Evolutionary conservation across 2,329 filamentous ascomycete species (phyloP).

Genomic region (Hortaea werneckii): DNA sequence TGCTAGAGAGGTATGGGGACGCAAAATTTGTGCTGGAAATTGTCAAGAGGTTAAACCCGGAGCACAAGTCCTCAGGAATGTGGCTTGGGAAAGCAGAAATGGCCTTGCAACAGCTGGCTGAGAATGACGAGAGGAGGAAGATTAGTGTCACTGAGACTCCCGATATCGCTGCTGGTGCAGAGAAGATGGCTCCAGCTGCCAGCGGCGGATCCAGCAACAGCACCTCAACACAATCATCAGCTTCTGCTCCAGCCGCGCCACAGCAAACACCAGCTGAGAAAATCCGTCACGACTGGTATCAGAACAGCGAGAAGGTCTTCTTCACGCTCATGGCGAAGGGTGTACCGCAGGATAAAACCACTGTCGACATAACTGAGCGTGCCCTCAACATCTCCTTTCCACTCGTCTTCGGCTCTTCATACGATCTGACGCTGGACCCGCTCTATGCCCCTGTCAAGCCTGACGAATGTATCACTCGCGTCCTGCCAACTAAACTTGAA

Average conservation of each 20-base stretch:
- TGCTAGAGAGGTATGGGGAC: conserved; percentile 62
- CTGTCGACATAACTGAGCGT: conserved; percentile 38
- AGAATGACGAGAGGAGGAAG: conserved; percentile 38
- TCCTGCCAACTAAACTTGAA: conserved; percentile 73
- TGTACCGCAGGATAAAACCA: conserved; percentile 46
- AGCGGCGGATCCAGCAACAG: background rate
- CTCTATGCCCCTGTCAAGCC: conserved; percentile 58
- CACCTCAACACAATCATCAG: conserved; percentile 1
- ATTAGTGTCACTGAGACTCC: conserved; percentile 45
- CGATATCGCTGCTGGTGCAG: conserved; percentile 12
- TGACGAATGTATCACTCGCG: conserved; percentile 47
- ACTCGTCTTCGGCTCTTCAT: conserved; percentile 41
- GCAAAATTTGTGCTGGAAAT: conserved; percentile 59
- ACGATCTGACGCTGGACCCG: conserved; percentile 53
- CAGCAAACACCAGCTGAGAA: conserved; percentile 43
- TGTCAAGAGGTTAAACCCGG: conserved; percentile 43
- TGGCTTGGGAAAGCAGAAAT: conserved; percentile 48
- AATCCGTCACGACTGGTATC: conserved; percentile 61
- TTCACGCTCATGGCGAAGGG: conserved; percentile 58
- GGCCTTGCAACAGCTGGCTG: conserved; percentile 41
- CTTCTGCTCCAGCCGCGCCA: conserved; percentile 15
- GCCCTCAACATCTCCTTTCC: conserved; percentile 51
- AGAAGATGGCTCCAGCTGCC: background rate
- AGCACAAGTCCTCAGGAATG: conserved; percentile 44
- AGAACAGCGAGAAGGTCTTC: conserved; percentile 50